Base-by-base conservation (phyloP, 306 rosid genomes). In the Cucurbita maxima region DNA sequence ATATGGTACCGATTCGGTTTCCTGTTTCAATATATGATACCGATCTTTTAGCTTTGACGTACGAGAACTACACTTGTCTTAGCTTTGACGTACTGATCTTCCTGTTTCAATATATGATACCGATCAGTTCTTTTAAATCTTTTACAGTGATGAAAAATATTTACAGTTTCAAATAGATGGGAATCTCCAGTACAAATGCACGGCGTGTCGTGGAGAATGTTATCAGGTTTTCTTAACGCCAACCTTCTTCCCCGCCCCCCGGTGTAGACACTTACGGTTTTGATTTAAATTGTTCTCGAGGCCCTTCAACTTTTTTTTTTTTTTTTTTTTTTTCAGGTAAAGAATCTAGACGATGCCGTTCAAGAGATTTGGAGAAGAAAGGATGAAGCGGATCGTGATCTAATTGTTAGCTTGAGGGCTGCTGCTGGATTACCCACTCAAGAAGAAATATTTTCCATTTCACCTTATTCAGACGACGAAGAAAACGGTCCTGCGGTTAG, bases 121-220 rank as follows among this genome's bases (percentile, higher is more conserved):
- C n/a, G 44, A 50, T 50, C 34, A 58, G 20, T 58, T 44, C 36
- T 44, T 58, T 34, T 44, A 30, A 73, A 3, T 75, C 63, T 79
- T 78, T 81, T 86, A 79, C 91, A 95, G 99, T 77, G 99, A 95
- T 68, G 97, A 91, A 71, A 95, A 78, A 80, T 95, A 95, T 80
- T 86, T 77, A 76, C 97, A 91, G 67, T 95, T 84, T 86, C 99
- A 95, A 87, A 81, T 95, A 60, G 96, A 95, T 82, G 90, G 92
- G 61, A 95, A 95, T 84, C 88, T 95, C 50, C 96, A 89, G 84
- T 95, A 91, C 81, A 95, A 83, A 79, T 95, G 99, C 69, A 89
- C 97, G 6, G 90, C 99, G 2, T 95, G 99, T 64, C 97, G 99
- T 50, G 99, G 97, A 75, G 99, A 95, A 78, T 87, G 99, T 80